Conservation (phyloP, 441 rosid species). For the Pelargonium cotyledonis region DNA sequence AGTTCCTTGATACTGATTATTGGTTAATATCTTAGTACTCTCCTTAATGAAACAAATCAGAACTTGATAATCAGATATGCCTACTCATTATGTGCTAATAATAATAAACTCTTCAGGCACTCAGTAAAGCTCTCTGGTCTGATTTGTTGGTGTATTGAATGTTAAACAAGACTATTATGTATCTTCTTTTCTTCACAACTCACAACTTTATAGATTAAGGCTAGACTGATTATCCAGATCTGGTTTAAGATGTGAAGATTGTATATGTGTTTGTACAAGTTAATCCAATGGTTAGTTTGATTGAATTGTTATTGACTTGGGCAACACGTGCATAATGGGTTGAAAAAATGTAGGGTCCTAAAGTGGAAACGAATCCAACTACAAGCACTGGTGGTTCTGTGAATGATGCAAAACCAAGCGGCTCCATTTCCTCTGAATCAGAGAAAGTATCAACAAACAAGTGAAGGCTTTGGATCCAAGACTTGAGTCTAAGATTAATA, state of each 20-base stretch:
- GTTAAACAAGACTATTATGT: not conserved
- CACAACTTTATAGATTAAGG: too few species aligned
- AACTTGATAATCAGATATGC: not conserved
- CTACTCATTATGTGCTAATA: not conserved
- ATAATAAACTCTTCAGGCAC: too few species aligned
- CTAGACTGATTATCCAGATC: too few species aligned
- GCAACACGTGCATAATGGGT: not conserved
- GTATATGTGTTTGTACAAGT: not conserved
- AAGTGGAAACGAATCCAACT: not conserved
- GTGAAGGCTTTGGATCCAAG: constrained; percentile 54
- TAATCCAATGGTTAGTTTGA: not conserved
- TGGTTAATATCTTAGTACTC: too few species aligned
- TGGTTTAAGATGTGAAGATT: not conserved
- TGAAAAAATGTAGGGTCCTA: not conserved
- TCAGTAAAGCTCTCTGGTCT: too few species aligned
- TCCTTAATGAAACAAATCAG: not conserved
- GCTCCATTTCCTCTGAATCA: not conserved
- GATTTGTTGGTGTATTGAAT: not conserved
- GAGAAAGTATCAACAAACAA: constrained; percentile 55
- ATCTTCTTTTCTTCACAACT: too few species aligned
- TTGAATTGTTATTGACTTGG: too few species aligned
- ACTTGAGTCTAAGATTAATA: constrained; percentile 27
- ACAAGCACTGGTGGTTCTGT: not conserved
- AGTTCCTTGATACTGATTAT: not conserved
- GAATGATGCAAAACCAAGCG: not conserved